phyloP scores from a whole-genome alignment of 345 rosid genomes.

The Diplotaxis tenuifolia region DNA sequence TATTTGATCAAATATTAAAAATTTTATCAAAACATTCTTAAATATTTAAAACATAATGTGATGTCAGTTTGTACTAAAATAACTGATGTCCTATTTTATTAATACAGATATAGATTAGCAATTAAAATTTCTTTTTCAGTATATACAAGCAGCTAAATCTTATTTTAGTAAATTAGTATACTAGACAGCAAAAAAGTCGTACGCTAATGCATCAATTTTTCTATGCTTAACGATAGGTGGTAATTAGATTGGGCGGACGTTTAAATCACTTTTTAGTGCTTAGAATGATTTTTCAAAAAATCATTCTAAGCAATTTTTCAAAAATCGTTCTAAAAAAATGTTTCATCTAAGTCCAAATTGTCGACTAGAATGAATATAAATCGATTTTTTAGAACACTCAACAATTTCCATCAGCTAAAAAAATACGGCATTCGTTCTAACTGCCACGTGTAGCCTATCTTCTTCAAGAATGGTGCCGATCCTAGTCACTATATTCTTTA shows the following conservation, averaged over 20 bases:
- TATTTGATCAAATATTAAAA: no score
- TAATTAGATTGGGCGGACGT: not conserved
- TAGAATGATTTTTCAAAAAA: no score
- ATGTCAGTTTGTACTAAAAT: no score
- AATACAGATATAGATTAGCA: not conserved
- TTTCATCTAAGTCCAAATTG: not conserved
- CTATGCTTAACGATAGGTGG: not conserved
- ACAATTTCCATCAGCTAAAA: not conserved
- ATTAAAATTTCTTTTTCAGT: not conserved
- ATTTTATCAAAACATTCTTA: no score
- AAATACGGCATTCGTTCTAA: not conserved
- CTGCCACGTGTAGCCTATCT: slow-evolving; percentile 45
- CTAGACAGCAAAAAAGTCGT: not conserved
- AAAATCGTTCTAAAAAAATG: no score
- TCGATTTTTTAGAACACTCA: not conserved
- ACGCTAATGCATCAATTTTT: not conserved
- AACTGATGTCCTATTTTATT: no score
- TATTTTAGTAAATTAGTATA: no score
- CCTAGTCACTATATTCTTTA: slow-evolving; percentile 21
- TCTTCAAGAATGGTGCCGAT: slow-evolving; percentile 34
- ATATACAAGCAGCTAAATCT: not conserved
- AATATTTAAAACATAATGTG: no score
- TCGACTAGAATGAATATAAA: not conserved
- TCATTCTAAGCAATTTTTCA: no score
- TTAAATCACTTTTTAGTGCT: not conserved